Evolutionary conservation across 257 asterid species (phyloP).

Genomic region (Nicotiana benthamiana): DNA sequence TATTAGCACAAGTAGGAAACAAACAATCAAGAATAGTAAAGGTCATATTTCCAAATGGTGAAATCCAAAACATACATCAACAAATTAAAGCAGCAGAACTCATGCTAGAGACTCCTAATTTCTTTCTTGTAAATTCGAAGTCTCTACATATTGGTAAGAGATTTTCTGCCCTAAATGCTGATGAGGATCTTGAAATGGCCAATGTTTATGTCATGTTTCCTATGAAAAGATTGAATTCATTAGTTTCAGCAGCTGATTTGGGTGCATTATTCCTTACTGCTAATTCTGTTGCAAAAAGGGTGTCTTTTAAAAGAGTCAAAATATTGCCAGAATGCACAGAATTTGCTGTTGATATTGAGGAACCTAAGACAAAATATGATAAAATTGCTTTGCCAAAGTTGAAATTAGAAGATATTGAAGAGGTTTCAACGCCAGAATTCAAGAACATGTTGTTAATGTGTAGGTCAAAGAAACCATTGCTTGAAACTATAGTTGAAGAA

Average conservation of each 20-base stretch:
- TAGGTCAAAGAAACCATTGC: slow-evolving; percentile 16
- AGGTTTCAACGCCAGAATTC: slow-evolving; percentile 12
- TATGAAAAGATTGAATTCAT: slow-evolving; percentile 13
- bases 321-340: slow-evolving; percentile 17
- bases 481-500: slow-evolving; percentile 16
- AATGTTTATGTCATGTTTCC: slow-evolving; percentile 17
- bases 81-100: slow-evolving; percentile 47
- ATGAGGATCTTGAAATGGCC: slow-evolving; percentile 18
- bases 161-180: slow-evolving; percentile 13
- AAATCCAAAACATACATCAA: slow-evolving; percentile 28
- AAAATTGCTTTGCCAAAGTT: slow-evolving; percentile 6
- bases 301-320: slow-evolving; percentile 1
- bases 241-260: slow-evolving; percentile 15
- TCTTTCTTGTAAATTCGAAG: slow-evolving; percentile 3
- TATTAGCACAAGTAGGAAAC: background rate
- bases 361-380: background rate
- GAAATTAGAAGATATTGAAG: slow-evolving; percentile 17
- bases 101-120: slow-evolving; percentile 31
- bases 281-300: background rate
- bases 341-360: background rate
- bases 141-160: slow-evolving; percentile 10
- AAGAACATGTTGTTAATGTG: slow-evolving; percentile 9
- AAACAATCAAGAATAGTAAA: slow-evolving; percentile 18
- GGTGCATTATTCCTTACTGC: slow-evolving; percentile 8
- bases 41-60: slow-evolving; percentile 56